Percentiles rank a stretch among this genome's conserved stretches.
These are phyloP conservation scores for Chimonanthus salicifolius DNA, from an alignment of 164 flowering plant genomes.

Conservation along the genomic window DNA sequence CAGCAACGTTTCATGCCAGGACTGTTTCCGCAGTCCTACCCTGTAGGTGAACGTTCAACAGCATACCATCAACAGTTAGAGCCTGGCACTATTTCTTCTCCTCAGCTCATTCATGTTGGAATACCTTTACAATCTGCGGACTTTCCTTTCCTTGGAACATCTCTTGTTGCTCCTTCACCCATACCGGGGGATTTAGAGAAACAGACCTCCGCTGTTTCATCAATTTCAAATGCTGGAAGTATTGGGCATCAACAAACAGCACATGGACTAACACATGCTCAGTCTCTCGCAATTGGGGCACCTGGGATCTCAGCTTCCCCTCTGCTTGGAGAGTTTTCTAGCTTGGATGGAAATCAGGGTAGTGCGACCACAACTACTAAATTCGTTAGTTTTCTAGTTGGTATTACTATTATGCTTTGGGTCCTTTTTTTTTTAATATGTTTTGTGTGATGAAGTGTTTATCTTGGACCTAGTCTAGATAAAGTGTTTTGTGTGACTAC, in stretches of 20 bases:
- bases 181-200: conserved; percentile 76
- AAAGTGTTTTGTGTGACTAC: no score
- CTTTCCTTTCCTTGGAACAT: conserved; percentile 72
- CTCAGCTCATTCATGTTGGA: conserved; percentile 61
- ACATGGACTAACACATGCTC: conserved; percentile 29
- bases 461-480: no score
- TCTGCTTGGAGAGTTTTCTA: conserved; percentile 63
- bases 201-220: conserved; percentile 40
- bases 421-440: no score
- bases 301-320: conserved; percentile 98
- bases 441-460: no score
- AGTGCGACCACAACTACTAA: conserved; percentile 16
- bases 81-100: conserved; percentile 57
- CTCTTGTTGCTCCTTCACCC: conserved; percentile 80
- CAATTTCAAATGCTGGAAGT: conserved; percentile 62
- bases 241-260: conserved; percentile 43
- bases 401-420: no score
- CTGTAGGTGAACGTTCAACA: conserved; percentile 41
- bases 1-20: conserved; percentile 17
- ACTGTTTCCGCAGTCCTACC: conserved; percentile 52
- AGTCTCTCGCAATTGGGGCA: conserved; percentile 75
- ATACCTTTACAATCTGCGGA: conserved; percentile 69
- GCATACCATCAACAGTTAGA: conserved; percentile 47
- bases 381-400: no score
- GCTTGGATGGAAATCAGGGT: conserved; percentile 53